Base-by-base conservation (phyloP, 495 filamentous ascomycete species). In the Thozetella sp. region DNA sequence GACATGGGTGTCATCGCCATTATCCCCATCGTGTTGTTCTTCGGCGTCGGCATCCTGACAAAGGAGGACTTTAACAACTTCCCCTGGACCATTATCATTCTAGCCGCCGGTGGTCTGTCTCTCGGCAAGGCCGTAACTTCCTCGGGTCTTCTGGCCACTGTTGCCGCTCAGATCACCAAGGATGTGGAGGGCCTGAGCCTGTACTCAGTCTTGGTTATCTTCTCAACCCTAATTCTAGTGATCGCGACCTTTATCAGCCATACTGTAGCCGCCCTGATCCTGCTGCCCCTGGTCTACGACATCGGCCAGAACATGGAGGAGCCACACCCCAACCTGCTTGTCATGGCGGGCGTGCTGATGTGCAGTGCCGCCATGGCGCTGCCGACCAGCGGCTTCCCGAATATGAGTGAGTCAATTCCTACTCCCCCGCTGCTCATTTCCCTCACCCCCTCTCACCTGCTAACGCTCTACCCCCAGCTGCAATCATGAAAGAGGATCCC, bases 11-110 rank as follows among this genome's bases (percentile, higher is more conserved):
- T 99, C 56, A 90, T 99, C 50, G 95, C 95, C 55, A 96, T 99
- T 70, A 91, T 99, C 60, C 95, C 95, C 9, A 87, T 99, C 43
- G 90, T 95, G 37, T 77, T 97, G 30, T 99, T 99, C 83, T 99
- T 98, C 68, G 95, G 95, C 56, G 92, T 93, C 12, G 95, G 95
- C 37, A 96, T 99, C 68, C 84, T 99, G 13, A 99, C 93, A 25
- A 99, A 99, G 72, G 95, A 98, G 76, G 95, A 99, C 72, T 99
- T 99, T 70, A 99, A 99, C 80, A 99, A 99, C 69, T 99, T 99
- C 76, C 89, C 97, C 27, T 99, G 95, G 95, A 99, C 95, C 24
- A 98, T 99, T 75, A 98, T 99, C 77, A 97, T 99, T 66, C 88
- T 99, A 20, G 95, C 95, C 0, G 95, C 96, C 17, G 95, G 95